phyloP scores from a whole-genome alignment of 2,329 filamentous ascomycete genomes.

The Penicillium sp. region DNA sequence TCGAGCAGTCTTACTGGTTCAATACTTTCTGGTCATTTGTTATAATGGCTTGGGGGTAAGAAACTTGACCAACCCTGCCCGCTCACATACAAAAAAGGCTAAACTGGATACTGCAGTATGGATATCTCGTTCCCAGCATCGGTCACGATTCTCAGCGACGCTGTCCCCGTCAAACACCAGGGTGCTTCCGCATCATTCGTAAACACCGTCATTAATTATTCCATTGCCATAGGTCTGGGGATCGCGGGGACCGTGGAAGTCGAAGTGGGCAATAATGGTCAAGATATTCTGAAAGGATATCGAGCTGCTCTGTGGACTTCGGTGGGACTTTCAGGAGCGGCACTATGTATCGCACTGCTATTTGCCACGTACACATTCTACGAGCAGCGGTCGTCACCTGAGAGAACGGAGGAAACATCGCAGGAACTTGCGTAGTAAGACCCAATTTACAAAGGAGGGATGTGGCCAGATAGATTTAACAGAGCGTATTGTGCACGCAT shows the following conservation, averaged over 20 bases:
- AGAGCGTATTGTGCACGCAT: no score
- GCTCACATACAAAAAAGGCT: no score
- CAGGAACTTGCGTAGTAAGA: no score
- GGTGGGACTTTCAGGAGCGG: no score
- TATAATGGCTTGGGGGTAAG: constrained; percentile 18
- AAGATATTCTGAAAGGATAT: no score
- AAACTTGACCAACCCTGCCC: neutral
- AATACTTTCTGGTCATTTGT: constrained; percentile 23
- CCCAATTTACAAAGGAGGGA: no score
- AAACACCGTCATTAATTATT: neutral
- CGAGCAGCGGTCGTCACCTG: no score
- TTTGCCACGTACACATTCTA: no score
- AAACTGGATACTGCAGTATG: neutral
- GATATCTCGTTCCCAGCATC: neutral
- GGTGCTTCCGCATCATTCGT: neutral
- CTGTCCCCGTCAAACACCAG: neutral
- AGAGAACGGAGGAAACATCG: no score
- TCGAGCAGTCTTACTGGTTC: constrained; percentile 39
- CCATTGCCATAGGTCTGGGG: neutral
- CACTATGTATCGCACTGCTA: no score
- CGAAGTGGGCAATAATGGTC: neutral
- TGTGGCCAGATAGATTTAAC: no score
- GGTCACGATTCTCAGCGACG: neutral
- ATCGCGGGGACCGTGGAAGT: neutral
- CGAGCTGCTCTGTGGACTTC: no score